Conservation (phyloP, 1,284 basidiomycete species). For the Somion occarium region DNA sequence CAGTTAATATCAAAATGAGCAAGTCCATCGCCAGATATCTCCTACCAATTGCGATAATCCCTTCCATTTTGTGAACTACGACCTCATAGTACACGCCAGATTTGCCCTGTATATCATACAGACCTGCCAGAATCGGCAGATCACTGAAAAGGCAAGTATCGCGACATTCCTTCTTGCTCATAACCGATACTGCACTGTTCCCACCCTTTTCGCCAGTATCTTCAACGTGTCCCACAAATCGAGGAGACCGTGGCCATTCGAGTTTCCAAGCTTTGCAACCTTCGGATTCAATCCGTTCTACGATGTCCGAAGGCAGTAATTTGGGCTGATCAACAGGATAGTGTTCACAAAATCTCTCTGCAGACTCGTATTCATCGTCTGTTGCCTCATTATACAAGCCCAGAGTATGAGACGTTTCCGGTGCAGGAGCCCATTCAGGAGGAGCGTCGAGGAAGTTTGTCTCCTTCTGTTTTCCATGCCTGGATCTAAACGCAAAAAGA, state of each 20-base stretch:
- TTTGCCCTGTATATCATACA: conserved; percentile 51
- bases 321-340: conserved; percentile 36
- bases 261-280: conserved; percentile 51
- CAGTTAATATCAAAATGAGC: neutral
- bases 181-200: conserved; percentile 32
- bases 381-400: conserved; percentile 53
- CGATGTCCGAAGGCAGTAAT: conserved; percentile 42
- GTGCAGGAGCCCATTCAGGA: conserved; percentile 47
- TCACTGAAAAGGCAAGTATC: conserved; percentile 54
- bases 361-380: conserved; percentile 44
- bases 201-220: conserved; percentile 30
- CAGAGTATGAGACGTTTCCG: conserved; percentile 37
- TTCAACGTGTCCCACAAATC: conserved; percentile 37
- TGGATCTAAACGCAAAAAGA: neutral
- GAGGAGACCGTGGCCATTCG: conserved; percentile 30
- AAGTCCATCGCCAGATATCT: too few relatives aligned
- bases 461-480: conserved; percentile 3
- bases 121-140: conserved; percentile 55
- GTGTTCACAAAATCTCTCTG: conserved; percentile 42
- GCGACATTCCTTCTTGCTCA: conserved; percentile 37
- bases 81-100: conserved; percentile 63
- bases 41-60: conserved; percentile 56
- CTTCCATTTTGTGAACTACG: conserved; percentile 48
- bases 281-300: conserved; percentile 41
- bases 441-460: conserved; percentile 18